phyloP scores from a whole-genome alignment of 2,329 filamentous ascomycete species.

The Diplodia corticola region DNA sequence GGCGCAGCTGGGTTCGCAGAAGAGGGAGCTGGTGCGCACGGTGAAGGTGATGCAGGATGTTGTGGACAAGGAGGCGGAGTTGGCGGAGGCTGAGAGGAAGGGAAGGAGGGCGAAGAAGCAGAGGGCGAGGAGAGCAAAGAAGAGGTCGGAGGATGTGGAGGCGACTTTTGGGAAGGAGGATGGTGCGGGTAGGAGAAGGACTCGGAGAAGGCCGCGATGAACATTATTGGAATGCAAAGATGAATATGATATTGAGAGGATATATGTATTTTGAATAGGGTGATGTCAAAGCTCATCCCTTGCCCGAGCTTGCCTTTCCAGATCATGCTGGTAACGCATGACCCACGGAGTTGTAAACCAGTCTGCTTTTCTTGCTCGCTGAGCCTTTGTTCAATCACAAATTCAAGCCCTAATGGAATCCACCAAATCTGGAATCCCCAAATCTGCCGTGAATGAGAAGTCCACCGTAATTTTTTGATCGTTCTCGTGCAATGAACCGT shows the following conservation, averaged over 20 bases:
- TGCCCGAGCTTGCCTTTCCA: too few species aligned
- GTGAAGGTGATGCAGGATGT: slow-evolving; percentile 48
- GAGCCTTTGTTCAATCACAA: too few species aligned
- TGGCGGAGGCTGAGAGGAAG: slow-evolving; percentile 43
- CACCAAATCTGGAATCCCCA: background rate
- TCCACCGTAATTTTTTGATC: background rate
- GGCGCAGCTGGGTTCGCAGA: slow-evolving; percentile 22
- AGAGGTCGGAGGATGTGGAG: background rate
- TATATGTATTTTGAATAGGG: too few species aligned
- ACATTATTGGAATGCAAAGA: too few species aligned
- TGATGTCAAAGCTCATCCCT: too few species aligned
- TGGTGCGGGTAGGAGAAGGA: too few species aligned
- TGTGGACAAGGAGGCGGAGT: slow-evolving; percentile 49
- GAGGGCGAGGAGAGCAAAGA: background rate
- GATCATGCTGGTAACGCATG: too few species aligned
- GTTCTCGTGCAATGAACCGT: background rate
- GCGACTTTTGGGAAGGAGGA: background rate
- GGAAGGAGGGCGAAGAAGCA: background rate
- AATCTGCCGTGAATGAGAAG: background rate
- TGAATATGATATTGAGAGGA: too few species aligned
- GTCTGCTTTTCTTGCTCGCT: too few species aligned
- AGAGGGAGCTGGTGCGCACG: slow-evolving; percentile 35
- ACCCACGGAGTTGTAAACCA: too few species aligned
- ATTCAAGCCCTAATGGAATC: too few species aligned
- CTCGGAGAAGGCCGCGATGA: background rate